Evolutionary conservation across 345 rosid genomes (phyloP), one percentile per base, ranked within the genome.

Genomic region (Hibiscus syriacus): DNA sequence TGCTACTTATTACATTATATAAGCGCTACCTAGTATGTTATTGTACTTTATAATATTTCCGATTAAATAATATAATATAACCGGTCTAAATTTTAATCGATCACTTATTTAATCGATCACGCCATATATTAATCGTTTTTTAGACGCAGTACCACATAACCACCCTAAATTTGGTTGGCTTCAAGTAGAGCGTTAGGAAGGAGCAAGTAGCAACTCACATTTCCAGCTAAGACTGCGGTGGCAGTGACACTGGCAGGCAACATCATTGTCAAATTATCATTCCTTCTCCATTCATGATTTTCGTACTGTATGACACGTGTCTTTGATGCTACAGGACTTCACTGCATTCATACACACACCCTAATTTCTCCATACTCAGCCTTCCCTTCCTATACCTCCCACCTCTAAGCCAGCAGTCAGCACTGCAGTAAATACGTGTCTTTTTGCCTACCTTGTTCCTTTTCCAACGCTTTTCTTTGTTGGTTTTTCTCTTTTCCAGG

Each of bases 141-240:
- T n/a, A n/a, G n/a, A n/a, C n/a, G n/a, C n/a, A n/a, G n/a, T n/a
- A n/a, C n/a, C n/a, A n/a, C n/a, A n/a, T n/a, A n/a, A n/a, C n/a
- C n/a, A n/a, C n/a, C n/a, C n/a, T n/a, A n/a, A 43, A 14, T 43
- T 13, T 43, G 48, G 17, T 43, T 43, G 16, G n/a, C 5, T 43
- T 13, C 12, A 13, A 43, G n/a, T 13, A n/a, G 48, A 43, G 46
- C 46, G 46, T 41, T 41, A n/a, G n/a, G n/a, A n/a, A n/a, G 46
- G 1, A 3, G n/a, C 34, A 4, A 30, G 6, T 30, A 0, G 34
- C 34, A 1, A 30, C 6, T 30, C 43, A 58, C 63, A 58, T 20
- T 58, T 43, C 64, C 80, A 74, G 81, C 84, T 57, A 64, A 67
- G 58, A 12, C 77, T 29, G 70, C 69, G 77, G 57, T 75, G 84